These are phyloP conservation scores for Mucuna pruriens DNA, from an alignment of 306 rosid species.

Conservation along the genomic window DNA sequence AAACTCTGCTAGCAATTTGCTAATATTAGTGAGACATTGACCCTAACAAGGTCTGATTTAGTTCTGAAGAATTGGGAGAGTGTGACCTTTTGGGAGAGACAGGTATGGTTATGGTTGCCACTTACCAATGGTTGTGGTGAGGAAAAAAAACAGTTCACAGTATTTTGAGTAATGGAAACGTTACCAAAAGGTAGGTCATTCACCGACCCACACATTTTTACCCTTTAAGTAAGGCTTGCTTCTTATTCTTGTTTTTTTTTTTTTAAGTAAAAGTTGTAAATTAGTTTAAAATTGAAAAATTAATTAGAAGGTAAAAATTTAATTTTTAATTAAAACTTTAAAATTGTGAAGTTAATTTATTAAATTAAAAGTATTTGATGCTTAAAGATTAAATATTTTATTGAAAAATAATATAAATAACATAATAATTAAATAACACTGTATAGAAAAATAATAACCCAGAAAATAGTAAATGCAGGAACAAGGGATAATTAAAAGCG, in stretches of 20 bases:
- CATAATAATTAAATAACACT: not conserved
- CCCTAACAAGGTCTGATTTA: slow-evolving; percentile 12
- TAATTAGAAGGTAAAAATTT: not conserved
- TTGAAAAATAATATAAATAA: not conserved
- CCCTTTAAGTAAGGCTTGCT: not conserved
- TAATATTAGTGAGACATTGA: slow-evolving; percentile 39
- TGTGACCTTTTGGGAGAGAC: slow-evolving; percentile 11
- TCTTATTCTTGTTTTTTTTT: not conserved
- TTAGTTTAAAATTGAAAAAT: not conserved
- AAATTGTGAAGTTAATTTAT: not conserved
- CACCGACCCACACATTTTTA: not conserved
- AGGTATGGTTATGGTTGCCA: not conserved
- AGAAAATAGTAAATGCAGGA: not conserved
- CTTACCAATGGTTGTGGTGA: not conserved
- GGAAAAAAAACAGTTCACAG: not conserved
- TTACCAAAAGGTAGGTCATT: not conserved
- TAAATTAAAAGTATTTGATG: not conserved
- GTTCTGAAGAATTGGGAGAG: not conserved
- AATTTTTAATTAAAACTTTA: not conserved
- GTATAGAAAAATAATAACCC: not conserved
- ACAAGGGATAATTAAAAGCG: not conserved
- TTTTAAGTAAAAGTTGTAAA: not conserved
- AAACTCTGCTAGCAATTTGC: slow-evolving; percentile 35
- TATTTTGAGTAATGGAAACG: slow-evolving; percentile 32
- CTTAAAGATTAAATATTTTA: not conserved